phyloP scores from a whole-genome alignment of 495 filamentous ascomycete genomes.

The Acidomyces sp. region DNA sequence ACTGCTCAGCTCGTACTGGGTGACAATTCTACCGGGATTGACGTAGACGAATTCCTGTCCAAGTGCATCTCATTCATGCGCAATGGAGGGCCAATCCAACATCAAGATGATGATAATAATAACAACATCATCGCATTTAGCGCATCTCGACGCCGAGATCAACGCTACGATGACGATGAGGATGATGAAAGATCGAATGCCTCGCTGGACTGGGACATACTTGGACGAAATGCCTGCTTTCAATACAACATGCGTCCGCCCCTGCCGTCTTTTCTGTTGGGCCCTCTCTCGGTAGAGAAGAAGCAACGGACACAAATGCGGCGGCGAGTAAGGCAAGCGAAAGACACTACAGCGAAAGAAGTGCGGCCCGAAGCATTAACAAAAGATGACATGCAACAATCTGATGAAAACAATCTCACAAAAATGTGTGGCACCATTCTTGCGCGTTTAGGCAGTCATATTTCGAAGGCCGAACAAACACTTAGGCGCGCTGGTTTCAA shows the following conservation, averaged over 20 bases:
- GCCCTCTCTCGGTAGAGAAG: constrained; percentile 80
- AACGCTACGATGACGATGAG: constrained; percentile 27
- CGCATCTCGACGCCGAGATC: constrained; percentile 1
- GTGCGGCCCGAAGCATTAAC: constrained; percentile 56
- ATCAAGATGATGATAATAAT: constrained; percentile 1
- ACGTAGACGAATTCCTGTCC: constrained; percentile 85
- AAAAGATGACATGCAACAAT: constrained; percentile 54
- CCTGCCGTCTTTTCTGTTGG: constrained; percentile 72
- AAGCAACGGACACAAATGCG: constrained; percentile 55
- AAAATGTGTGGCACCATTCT: constrained; percentile 52
- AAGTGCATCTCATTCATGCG: constrained; percentile 87
- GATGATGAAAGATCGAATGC: constrained; percentile 58
- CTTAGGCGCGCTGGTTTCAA: constrained; percentile 16
- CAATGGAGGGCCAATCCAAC: constrained; percentile 30
- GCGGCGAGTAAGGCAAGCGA: constrained; percentile 48
- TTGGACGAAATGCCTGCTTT: constrained; percentile 64
- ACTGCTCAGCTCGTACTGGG: constrained; percentile 57
- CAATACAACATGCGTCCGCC: constrained; percentile 60
- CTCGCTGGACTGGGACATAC: constrained; percentile 73
- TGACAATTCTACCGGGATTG: constrained; percentile 55
- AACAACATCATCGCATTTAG: no score
- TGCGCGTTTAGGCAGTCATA: constrained; percentile 35
- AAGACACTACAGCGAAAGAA: constrained; percentile 37
- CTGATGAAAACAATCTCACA: constrained; percentile 64
- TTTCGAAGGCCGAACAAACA: not conserved